Base-by-base conservation (phyloP, 768 basidiomycete species). In the Kwoniella botswanensis region DNA sequence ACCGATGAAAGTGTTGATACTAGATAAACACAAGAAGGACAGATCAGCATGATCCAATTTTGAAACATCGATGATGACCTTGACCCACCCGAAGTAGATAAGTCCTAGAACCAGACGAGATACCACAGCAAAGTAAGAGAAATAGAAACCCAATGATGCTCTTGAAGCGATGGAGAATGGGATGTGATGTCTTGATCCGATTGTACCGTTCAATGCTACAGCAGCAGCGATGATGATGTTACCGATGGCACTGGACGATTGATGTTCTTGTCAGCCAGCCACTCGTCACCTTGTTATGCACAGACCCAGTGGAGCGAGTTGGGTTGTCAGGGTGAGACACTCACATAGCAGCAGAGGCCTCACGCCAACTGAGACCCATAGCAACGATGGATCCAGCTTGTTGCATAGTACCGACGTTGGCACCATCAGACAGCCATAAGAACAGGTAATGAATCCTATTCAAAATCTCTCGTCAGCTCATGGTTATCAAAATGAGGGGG, bases 101-200 rank as follows among this genome's bases (percentile, higher is more conserved):
- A 93, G 88, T 46, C 91, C 86, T 24, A 94, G 87, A 21, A 92
- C 84, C 55, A 89, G 87, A 22, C 92, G 88, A 74, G 91, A 92
- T 68, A 93, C 80, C 57, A 94, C 91, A 68, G 88, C 89, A 82
- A 93, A 93, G 84, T 93, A 94, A 79, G 92, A 91, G 76, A 94
- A 88, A 89, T 91, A 94, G 85, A 93, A 94, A 1, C 93, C 93
- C 75, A 94, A 92, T 0, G 91, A 93, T 1, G 93, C 92, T 17
- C 93, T 87, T 74, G 90, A 92, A n/a, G 93, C 85, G 61, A 94
- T 87, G 0, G 88, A 87, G 79, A 93, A 93, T 0, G 91, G 88
- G 26, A 93, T 85, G 74, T 92, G 92, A 52, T 92, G 86, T 21
- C 90, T 88, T 26, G 92, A 90, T 26, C 93, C 92, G 29, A 89